These are phyloP conservation scores for Hyaloscypha variabilis DNA, from an alignment of 495 filamentous ascomycete species.

Conservation along the genomic window DNA sequence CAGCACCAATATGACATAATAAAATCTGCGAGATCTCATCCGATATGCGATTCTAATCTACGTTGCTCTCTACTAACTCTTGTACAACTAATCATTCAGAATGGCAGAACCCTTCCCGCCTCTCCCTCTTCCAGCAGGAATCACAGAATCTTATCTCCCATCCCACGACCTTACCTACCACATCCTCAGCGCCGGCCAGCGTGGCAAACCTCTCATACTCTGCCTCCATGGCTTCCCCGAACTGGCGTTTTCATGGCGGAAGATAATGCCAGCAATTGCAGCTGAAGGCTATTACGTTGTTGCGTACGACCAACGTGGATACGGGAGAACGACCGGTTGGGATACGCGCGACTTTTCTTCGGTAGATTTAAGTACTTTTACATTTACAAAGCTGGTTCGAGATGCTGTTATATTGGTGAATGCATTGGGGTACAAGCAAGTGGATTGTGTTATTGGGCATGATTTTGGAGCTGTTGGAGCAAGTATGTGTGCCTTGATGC, in stretches of 20 bases:
- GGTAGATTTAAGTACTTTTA: slow-evolving; percentile 60
- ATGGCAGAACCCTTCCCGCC: slow-evolving; percentile 32
- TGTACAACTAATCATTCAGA: neutral
- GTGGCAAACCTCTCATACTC: slow-evolving; percentile 55
- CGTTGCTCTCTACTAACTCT: no score
- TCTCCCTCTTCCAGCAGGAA: slow-evolving; percentile 55
- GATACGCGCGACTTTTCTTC: slow-evolving; percentile 49
- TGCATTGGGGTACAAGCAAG: slow-evolving; percentile 59
- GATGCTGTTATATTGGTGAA: slow-evolving; percentile 64
- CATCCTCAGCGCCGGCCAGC: slow-evolving; percentile 55
- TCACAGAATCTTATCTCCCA: slow-evolving; percentile 52
- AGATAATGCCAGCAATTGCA: slow-evolving; percentile 59
- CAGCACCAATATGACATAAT: no score
- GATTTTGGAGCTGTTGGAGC: slow-evolving; percentile 66
- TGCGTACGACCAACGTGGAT: slow-evolving; percentile 69
- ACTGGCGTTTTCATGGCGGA: slow-evolving; percentile 71
- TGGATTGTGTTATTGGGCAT: slow-evolving; percentile 65
- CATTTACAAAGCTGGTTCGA: slow-evolving; percentile 59
- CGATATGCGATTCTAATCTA: no score
- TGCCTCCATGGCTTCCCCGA: slow-evolving; percentile 71
- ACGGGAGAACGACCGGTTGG: slow-evolving; percentile 68
- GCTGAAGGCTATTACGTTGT: slow-evolving; percentile 62
- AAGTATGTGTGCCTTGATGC: slow-evolving; percentile 59
- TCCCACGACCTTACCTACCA: slow-evolving; percentile 62
- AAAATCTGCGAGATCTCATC: no score